Base-by-base conservation (phyloP, 108 stramenopile genomes). In the Nitzschia sp. region DNA sequence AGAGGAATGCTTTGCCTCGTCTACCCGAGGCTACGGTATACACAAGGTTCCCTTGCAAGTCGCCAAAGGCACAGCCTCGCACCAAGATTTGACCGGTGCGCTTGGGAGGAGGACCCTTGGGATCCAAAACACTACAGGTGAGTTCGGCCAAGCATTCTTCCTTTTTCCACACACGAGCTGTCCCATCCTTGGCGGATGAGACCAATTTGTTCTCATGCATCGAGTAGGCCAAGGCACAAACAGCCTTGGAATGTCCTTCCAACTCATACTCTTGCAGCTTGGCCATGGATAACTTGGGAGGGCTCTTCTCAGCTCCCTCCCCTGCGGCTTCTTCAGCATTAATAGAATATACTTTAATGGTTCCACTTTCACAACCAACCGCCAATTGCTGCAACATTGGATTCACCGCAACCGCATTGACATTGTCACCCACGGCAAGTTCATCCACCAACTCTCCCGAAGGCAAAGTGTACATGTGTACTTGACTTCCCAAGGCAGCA, bases 171-270 rank as follows among this genome's bases (percentile, higher is more conserved):
- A 94, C 72, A 21, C 88, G 73, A 7, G 83, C 83, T 10, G 90
- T 90, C 8, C 93, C 93, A 75, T 94, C 93, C 77, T 94, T 94
- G 62, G 86, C 87, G 43, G 78, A 82, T 6, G 75, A 79, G 0
- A 89, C 70, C 8, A 91, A 7, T 24, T 75, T 50, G 39, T 54
- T 39, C 17, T 67, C 71, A 2, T 89, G 73, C 20, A 78, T 82
- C 53, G 87, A 72, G 63, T 78, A 94, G 17, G 63, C 43, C 0
- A 91, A 63, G n/a, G 81, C 43, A 56, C 87, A 88, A 1, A 94
- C 74, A 21, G 90, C 86, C 53, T 91, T 86, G 34, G 62, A 77
- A 61, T 94, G 93, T 53, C 87, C 86, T 34, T 67, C 54, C 40
- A 83, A 72, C 43, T 68, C 79, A 21, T 63, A 53, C 5, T 75